A percentile compares a stretch with the other conserved stretches of the same genome.
These are phyloP conservation scores for Nigrospora oryzae DNA, from an alignment of 2,329 filamentous ascomycete genomes.

Conservation along the genomic window DNA sequence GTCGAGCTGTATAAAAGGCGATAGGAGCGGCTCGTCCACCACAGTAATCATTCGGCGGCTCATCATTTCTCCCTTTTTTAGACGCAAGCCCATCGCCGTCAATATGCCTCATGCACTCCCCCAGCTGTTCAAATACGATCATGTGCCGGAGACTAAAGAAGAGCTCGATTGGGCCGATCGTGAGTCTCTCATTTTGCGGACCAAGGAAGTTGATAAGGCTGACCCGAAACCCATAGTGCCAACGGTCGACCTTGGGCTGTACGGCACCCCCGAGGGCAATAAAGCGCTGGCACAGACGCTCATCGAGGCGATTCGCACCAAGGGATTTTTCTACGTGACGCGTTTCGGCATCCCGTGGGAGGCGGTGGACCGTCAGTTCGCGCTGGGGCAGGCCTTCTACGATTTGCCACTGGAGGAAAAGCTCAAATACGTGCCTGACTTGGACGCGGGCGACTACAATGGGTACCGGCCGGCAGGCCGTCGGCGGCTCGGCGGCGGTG, in stretches of 20 bases:
- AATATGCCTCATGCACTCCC: constrained; percentile 22
- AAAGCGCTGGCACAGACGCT: constrained; percentile 16
- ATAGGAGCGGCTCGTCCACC: too few species aligned
- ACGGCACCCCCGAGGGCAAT: constrained; percentile 22
- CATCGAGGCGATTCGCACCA: constrained; percentile 24
- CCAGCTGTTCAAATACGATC: constrained; percentile 22
- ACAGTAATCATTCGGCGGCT: too few species aligned
- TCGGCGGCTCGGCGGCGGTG: constrained; percentile 6
- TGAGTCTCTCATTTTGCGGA: constrained; percentile 6
- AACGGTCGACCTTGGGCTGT: constrained; percentile 23
- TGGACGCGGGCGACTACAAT: constrained; percentile 46
- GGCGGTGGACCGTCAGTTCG: constrained; percentile 49
- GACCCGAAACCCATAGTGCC: constrained; percentile 13
- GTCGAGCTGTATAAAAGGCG: too few species aligned
- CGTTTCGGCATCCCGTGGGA: constrained; percentile 53
- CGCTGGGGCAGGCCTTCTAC: constrained; percentile 49
- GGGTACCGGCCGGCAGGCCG: constrained; percentile 42
- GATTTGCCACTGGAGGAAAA: constrained; percentile 50
- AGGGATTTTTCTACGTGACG: constrained; percentile 52
- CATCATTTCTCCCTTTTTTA: too few species aligned
- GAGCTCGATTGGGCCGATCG: constrained; percentile 27
- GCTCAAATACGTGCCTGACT: constrained; percentile 40
- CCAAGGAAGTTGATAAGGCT: neutral
- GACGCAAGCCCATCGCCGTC: neutral
- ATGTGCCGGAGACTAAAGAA: constrained; percentile 27